Conservation (phyloP, 768 basidiomycete species). For the Russula virescens region DNA sequence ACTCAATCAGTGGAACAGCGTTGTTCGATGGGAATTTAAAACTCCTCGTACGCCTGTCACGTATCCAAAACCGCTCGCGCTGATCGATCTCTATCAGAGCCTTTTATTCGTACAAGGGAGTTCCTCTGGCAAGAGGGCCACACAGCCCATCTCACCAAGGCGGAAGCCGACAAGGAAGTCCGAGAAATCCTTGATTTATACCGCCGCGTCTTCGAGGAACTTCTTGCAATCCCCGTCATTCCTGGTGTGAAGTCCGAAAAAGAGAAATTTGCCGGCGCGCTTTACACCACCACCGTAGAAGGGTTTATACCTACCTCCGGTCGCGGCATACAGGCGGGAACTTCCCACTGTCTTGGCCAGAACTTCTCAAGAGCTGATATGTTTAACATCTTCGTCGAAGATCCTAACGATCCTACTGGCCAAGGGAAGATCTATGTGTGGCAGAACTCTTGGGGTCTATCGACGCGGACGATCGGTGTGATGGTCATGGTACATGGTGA, state of each 20-base stretch:
- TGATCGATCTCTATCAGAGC: constrained; percentile 47
- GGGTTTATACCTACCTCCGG: constrained; percentile 97
- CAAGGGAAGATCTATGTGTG: constrained; percentile 78
- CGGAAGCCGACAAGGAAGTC: constrained; percentile 89
- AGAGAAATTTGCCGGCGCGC: constrained; percentile 97
- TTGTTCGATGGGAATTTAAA: constrained; percentile 99
- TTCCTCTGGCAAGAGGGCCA: constrained; percentile 99
- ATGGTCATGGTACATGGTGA: constrained; percentile 99
- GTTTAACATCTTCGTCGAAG: constrained; percentile 98
- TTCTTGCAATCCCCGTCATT: constrained; percentile 95
- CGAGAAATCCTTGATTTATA: constrained; percentile 93
- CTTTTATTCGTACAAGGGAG: constrained; percentile 98
- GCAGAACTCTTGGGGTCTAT: constrained; percentile 99
- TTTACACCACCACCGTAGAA: constrained; percentile 97
- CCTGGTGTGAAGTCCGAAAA: constrained; percentile 97
- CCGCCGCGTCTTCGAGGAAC: constrained; percentile 90
- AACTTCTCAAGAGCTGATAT: constrained; percentile 95
- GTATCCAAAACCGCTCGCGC: neutral
- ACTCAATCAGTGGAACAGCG: constrained; percentile 98
- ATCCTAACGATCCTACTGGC: constrained; percentile 68
- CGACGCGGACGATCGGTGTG: constrained; percentile 93
- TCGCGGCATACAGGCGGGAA: constrained; percentile 96
- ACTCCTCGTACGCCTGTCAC: constrained; percentile 68
- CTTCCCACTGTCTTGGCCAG: constrained; percentile 96
- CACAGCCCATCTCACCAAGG: constrained; percentile 85